Evolutionary conservation across 2,329 filamentous ascomycete species (phyloP), one percentile per base, ranked within the genome.

Genomic region (Bipolaris sorokiniana): DNA sequence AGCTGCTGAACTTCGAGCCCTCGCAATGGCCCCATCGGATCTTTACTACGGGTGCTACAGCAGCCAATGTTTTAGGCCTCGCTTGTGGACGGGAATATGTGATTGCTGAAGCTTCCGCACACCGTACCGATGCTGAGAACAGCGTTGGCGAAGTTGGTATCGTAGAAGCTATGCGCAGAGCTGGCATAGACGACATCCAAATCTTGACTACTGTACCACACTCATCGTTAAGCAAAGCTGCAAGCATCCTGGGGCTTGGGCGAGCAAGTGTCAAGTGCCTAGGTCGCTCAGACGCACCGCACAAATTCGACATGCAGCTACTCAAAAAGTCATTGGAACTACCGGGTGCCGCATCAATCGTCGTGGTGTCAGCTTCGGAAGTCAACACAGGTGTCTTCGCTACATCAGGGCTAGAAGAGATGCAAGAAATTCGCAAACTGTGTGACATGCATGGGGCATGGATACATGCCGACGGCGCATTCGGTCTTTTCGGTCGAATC

Each of bases 401-500:
- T 26, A 90, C 82, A 31, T 77, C 77, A 1, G 84, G 80, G 1
- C 63, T 75, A 2, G 80, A 82, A 3, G 86, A 92, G 59, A 88
- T 87, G 76, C 69, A 76, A 52, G 80, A 80, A 53, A 76, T 97
- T 36, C 84, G 93, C 57, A 77, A 80, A 4, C 72, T 97, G 37
- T 92, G 90, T 41, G 88, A 95, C 65, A 79, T 82, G 62, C 87
- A 94, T 63, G 83, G 84, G 1, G 88, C 91, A 0, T 97, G 93
- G 93, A 82, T 97, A 37, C 94, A 98, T 74, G 88, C 94, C 7
- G 94, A 97, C 69, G 93, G 90, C 42, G 93, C 94, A 0, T 97
- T 98, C 73, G 94, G 94, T 0, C 84, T 97, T 11, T 92, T 96
- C 71, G 89, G 86, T 0, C 84, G 92, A 13, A 74, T 87, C 0